Conservation (phyloP, 2,329 filamentous ascomycete genomes). For the Cercospora zeae-maydis region DNA sequence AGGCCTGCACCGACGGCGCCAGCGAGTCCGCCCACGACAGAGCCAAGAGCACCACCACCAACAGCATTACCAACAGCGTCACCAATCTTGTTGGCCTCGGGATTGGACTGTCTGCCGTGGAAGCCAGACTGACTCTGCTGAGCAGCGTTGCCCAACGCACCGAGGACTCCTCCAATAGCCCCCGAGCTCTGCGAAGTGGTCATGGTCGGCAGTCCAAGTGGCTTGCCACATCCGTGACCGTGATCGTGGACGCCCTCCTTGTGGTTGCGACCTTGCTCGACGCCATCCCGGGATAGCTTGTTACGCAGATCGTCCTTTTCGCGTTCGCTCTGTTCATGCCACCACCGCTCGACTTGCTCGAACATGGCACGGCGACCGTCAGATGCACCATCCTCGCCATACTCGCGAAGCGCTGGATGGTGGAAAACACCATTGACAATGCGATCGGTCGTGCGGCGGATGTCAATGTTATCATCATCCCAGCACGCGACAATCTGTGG, state of each 20-base stretch:
- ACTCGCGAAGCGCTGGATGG: slow-evolving; percentile 73
- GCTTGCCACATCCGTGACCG: slow-evolving; percentile 81
- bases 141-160: slow-evolving; percentile 37
- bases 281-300: slow-evolving; percentile 74
- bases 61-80: slow-evolving; percentile 58
- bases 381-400: slow-evolving; percentile 64
- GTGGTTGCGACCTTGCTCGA: slow-evolving; percentile 75
- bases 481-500: slow-evolving; percentile 85
- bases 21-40: slow-evolving; percentile 67
- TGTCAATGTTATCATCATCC: slow-evolving; percentile 70
- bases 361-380: slow-evolving; percentile 78
- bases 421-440: slow-evolving; percentile 82
- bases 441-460: slow-evolving; percentile 66
- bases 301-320: slow-evolving; percentile 65
- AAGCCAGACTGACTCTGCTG: slow-evolving; percentile 38
- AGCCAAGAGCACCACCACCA: slow-evolving; percentile 63
- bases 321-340: slow-evolving; percentile 61
- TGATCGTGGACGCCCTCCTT: slow-evolving; percentile 79
- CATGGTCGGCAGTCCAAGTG: slow-evolving; percentile 70
- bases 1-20: slow-evolving; percentile 57
- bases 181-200: slow-evolving; percentile 41
- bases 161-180: slow-evolving; percentile 41
- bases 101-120: slow-evolving; percentile 25
- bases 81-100: slow-evolving; percentile 38
- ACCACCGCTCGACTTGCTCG: slow-evolving; percentile 77